Evolutionary conservation across 106 monocot genomes (phyloP).

Genomic region (Agapanthus africanus): DNA sequence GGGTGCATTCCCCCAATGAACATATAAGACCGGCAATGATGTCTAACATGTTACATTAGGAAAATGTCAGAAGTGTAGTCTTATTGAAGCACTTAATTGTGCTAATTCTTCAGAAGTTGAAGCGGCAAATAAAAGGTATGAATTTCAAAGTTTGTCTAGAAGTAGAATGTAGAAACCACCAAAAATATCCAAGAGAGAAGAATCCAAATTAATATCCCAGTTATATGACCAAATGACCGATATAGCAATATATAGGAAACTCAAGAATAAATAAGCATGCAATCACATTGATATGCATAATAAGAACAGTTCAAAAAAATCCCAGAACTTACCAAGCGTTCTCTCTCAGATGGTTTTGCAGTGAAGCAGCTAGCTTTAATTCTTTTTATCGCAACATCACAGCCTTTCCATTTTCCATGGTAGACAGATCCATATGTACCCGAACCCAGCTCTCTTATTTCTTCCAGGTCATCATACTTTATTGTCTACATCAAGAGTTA

Average conservation of each 20-base stretch:
- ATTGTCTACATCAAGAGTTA: conserved; percentile 59
- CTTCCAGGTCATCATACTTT: conserved; percentile 80
- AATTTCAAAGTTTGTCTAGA: no score
- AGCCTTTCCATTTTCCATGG: conserved; percentile 94
- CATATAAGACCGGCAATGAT: no score
- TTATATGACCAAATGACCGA: not conserved
- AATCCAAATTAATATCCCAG: not conserved
- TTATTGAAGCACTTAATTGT: no score
- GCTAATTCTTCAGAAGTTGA: no score
- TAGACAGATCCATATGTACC: conserved; percentile 89
- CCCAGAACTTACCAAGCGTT: conserved; percentile 54
- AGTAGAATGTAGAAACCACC: no score
- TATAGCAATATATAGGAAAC: not conserved
- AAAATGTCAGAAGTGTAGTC: no score
- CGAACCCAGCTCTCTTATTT: conserved; percentile 75
- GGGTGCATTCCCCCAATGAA: no score
- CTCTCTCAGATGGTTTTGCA: conserved; percentile 87
- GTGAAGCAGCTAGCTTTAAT: conserved; percentile 91
- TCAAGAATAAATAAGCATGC: not conserved
- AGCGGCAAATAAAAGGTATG: no score
- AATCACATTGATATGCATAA: not conserved
- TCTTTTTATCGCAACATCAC: conserved; percentile 92
- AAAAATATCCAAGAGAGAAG: not conserved
- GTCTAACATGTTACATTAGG: no score
- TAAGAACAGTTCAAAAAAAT: not conserved